Base-by-base conservation (phyloP, 2,329 filamentous ascomycete genomes). In the Fusarium proliferatum region DNA sequence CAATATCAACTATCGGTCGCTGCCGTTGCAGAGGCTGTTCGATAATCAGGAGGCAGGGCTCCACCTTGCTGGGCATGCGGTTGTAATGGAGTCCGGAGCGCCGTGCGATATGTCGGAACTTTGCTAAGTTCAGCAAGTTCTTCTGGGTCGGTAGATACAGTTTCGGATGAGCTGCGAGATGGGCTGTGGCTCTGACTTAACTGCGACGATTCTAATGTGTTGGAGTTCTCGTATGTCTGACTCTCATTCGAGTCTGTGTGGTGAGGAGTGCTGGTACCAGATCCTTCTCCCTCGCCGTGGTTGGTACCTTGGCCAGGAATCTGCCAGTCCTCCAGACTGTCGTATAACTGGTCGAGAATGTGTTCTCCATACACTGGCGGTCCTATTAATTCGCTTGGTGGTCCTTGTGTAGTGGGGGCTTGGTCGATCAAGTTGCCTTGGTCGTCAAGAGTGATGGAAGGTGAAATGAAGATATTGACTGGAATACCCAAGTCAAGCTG, bases 331-430 rank as follows among this genome's bases (percentile, higher is more conserved):
- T 97, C 93, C 56, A 97, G 88, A 68, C 95, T 94, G 73, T 94
- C 93, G 82, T 97, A 98, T 2, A 98, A 86, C 79, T 94, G 92
- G 80, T 98, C 96, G n/a, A 98, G 89, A 49, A 93, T 88, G 81
- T 98, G 96, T 74, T 95, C 90, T 61, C 94, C 95, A 78, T 99
- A 98, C 30, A 94, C 90, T 1, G 96, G 96, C 11, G 96, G 96
- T 9, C 95, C 95, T 63, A 92, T 88, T 28, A 88, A 86, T 19
- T 89, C 86, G 61, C 88, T 84, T 39, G 89, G 86, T 33, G 86
- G 84, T 45, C 86, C 84, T 12, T 81, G 58, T 86, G 79, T 78
- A 86, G 72, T 16, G 6, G 87, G 86, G 8, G 84, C 84, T 75
- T 90, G 88, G 52, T 87, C 86, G 61, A 93, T 85, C 6, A 98